Percentiles rank a stretch among this genome's conserved stretches.
These are phyloP conservation scores for Juncus inflexus DNA, from an alignment of 176 grass and related monocot species.

Conservation along the genomic window DNA sequence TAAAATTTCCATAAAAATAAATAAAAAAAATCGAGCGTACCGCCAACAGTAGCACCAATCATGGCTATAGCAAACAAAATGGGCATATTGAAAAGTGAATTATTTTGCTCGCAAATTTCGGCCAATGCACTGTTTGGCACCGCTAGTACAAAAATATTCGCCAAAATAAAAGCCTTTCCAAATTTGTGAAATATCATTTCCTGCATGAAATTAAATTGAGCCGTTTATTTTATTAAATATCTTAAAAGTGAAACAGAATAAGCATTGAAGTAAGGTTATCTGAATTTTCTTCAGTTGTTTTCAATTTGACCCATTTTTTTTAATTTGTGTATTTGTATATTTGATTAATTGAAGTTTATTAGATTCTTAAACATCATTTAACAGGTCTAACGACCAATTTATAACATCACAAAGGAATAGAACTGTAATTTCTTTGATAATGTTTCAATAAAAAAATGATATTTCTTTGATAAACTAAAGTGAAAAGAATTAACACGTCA, in stretches of 20 bases:
- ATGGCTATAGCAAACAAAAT: constrained; percentile 86
- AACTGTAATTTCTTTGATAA: not conserved
- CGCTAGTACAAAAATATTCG: constrained; percentile 37
- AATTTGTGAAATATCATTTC: constrained; percentile 35
- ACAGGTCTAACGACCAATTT: not conserved
- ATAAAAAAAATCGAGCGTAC: constrained; percentile 36
- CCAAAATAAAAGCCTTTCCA: constrained; percentile 37
- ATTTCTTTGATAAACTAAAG: not conserved
- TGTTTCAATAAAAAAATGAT: not conserved
- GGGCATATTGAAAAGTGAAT: constrained; percentile 85
- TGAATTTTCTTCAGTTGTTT: not conserved
- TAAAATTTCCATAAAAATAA: constrained; percentile 17
- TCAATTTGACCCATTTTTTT: not conserved
- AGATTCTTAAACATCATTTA: not conserved
- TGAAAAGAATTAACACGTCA: constrained; percentile 23
- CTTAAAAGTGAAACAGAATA: not conserved
- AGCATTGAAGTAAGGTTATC: not conserved
- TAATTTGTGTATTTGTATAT: not conserved
- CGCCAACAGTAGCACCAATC: constrained; percentile 94
- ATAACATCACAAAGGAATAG: not conserved
- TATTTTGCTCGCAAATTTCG: constrained; percentile 65
- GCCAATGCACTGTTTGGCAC: constrained; percentile 57
- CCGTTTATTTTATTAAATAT: not conserved
- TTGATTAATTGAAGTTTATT: not conserved
- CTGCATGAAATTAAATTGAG: constrained; percentile 19